phyloP scores from a whole-genome alignment of 2,329 filamentous ascomycete genomes.

The Colletotrichum chrysophilum region DNA sequence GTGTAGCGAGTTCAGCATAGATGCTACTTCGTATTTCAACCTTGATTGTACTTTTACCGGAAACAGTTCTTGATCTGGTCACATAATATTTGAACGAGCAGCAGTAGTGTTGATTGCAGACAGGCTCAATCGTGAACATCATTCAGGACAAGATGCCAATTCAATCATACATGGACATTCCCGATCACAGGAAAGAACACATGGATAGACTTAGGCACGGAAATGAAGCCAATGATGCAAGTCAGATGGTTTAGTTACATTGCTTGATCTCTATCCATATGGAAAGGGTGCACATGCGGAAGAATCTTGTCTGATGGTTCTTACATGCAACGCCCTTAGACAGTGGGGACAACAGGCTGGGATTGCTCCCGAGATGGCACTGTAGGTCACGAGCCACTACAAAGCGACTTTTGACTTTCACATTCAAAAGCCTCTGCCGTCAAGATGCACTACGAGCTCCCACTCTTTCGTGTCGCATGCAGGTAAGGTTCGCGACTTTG shows the following conservation, averaged over 20 bases:
- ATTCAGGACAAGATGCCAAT: not conserved
- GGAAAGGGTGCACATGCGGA: not conserved
- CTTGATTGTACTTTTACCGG: not conserved
- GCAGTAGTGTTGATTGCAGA: not conserved
- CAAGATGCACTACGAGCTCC: not conserved
- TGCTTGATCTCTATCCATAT: not conserved
- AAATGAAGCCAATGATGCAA: not conserved
- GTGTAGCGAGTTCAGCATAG: not conserved
- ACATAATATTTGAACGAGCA: not conserved
- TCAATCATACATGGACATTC: not conserved
- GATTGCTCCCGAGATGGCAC: not conserved
- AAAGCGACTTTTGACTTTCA: not conserved
- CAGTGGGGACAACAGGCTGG: not conserved
- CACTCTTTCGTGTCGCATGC: not conserved
- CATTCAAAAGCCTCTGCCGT: rapidly evolving
- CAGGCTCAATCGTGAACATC: rapidly evolving
- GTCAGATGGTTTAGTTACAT: not conserved
- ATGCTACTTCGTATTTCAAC: not conserved
- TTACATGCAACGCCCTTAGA: not conserved
- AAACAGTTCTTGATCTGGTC: not conserved
- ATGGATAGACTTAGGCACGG: not conserved
- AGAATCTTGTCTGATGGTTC: not conserved
- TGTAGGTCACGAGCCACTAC: not conserved
- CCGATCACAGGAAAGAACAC: not conserved
- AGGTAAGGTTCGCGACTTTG: not conserved